Evolutionary conservation across 1,284 basidiomycete species (phyloP).

Genomic region (Ganoderma lingzhi): DNA sequence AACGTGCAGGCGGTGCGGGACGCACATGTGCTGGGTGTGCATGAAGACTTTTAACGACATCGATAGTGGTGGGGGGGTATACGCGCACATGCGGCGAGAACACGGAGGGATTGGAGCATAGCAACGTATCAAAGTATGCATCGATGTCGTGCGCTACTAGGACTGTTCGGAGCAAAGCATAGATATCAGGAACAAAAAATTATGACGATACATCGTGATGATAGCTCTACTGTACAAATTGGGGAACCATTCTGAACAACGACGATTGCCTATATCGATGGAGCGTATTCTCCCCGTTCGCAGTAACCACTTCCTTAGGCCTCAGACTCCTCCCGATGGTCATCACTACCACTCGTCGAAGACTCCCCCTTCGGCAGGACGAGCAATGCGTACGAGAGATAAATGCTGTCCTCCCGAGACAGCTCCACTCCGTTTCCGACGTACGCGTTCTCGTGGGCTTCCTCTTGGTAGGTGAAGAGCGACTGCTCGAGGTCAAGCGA

Average conservation of each 20-base stretch:
- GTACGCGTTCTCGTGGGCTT: conserved; percentile 28
- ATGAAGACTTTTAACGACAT: conserved; percentile 30
- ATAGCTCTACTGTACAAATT: too few species aligned
- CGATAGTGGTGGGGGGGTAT: conserved; percentile 29
- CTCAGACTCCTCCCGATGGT: background rate
- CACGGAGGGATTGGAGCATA: conserved; percentile 26
- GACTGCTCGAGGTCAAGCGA: conserved; percentile 28
- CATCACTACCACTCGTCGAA: background rate
- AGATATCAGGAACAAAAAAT: background rate
- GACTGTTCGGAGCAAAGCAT: background rate
- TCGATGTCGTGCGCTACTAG: background rate
- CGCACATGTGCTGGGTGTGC: conserved; percentile 35
- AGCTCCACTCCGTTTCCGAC: conserved; percentile 41
- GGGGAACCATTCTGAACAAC: background rate
- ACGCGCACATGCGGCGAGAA: conserved; percentile 30
- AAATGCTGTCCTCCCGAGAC: conserved; percentile 39
- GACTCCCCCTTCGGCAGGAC: background rate
- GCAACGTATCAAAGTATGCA: background rate
- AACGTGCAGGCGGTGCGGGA: conserved; percentile 28
- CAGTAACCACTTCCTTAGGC: background rate
- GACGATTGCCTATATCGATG: background rate
- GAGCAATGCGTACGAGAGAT: conserved; percentile 40
- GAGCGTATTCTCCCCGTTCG: background rate
- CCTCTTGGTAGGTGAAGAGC: conserved; percentile 27
- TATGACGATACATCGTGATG: background rate